phyloP scores from a whole-genome alignment of 2,329 filamentous ascomycete species.

The Trichoderma sp. region DNA sequence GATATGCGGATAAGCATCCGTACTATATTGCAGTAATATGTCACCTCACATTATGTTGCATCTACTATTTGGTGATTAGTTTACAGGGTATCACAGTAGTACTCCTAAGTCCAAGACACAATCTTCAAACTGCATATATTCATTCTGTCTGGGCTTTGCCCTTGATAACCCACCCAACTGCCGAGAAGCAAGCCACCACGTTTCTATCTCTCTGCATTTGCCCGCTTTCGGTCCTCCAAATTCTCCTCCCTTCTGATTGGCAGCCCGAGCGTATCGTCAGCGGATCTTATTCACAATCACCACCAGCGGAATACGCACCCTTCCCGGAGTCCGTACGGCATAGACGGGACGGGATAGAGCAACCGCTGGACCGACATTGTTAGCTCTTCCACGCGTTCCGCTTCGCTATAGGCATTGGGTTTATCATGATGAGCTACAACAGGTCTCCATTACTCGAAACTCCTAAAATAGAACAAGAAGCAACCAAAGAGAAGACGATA shows the following conservation, averaged over 20 bases:
- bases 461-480: neutral
- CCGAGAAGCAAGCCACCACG: neutral
- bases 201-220: neutral
- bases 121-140: neutral
- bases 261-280: neutral
- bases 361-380: neutral
- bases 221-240: neutral
- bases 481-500: neutral
- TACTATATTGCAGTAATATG: neutral
- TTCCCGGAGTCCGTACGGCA: neutral
- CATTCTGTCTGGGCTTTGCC: neutral
- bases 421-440: neutral
- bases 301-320: conserved; percentile 4
- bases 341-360: neutral
- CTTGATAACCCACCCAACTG: neutral
- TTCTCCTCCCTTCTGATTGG: neutral
- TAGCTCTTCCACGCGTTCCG: neutral
- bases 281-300: neutral
- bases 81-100: neutral
- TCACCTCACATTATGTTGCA: neutral
- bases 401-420: neutral
- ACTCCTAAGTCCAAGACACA: neutral
- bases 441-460: neutral
- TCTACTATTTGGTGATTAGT: neutral
- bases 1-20: neutral